These are phyloP conservation scores for Tetrastigma voinierianum DNA, from an alignment of 164 flowering plant genomes.

Conservation along the genomic window DNA sequence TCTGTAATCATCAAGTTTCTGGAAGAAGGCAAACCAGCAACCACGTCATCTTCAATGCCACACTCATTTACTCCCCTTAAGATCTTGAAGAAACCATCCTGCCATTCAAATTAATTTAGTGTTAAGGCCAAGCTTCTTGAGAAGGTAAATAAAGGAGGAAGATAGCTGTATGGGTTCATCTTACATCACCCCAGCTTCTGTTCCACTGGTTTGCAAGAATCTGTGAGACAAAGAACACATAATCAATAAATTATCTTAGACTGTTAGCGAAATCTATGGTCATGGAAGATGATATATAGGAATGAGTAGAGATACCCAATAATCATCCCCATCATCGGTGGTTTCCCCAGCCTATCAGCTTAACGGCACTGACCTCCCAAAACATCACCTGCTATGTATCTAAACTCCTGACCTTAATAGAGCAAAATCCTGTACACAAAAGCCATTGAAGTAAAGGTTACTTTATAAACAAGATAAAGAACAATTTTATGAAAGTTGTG, in stretches of 20 bases:
- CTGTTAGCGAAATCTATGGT: too few species aligned
- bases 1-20: conserved; percentile 51
- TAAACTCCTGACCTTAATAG: conserved; percentile 95
- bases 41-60: conserved; percentile 81
- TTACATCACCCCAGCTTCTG: conserved; percentile 94
- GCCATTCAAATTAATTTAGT: conserved; percentile 3
- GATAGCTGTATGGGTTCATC: conserved; percentile 28
- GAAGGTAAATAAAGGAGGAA: not conserved
- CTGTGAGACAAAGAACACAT: conserved; percentile 39
- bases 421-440: conserved; percentile 78
- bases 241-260: not conserved
- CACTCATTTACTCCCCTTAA: conserved; percentile 89
- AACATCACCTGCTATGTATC: conserved; percentile 65
- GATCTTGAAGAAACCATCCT: conserved; percentile 98
- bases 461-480: not conserved
- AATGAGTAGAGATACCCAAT: conserved; percentile 59
- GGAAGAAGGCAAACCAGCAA: conserved; percentile 83
- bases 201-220: conserved; percentile 97
- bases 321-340: conserved; percentile 79
- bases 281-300: too few species aligned
- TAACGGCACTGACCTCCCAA: conserved; percentile 98
- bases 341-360: conserved; percentile 99
- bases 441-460: not conserved
- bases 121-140: too few species aligned
- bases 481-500: not conserved